Base-by-base conservation (phyloP, 257 asterid species). In the Nicotiana knightiana region DNA sequence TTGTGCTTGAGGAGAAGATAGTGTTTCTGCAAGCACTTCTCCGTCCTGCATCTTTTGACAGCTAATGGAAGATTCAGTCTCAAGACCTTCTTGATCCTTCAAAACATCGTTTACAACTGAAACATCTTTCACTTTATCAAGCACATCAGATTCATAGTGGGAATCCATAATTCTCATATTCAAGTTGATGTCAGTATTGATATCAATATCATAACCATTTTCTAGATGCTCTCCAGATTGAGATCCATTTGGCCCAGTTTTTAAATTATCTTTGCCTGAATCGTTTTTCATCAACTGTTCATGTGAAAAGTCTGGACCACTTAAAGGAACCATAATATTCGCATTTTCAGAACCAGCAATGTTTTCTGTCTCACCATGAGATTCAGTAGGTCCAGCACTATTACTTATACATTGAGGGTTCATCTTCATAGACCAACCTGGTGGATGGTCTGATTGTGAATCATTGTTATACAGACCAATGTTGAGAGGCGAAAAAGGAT, bases 401-500 rank as follows among this genome's bases (percentile, higher is more conserved):
- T 58, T 51, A 71, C 77, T 75, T 62, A 37, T 77, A 75, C 67
- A 63, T 63, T 76, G 87, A 80, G 85, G 82, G 83, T 81, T 89
- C 83, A 82, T 88, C 73, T 85, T 84, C 67, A 33, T 81, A 33
- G 76, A 82, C 85, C 86, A 83, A 83, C 85, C 82, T 86, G 89
- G 35, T 83, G 87, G 77, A 66, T 75, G 83, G 82, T 77, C 81
- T 85, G 78, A 86, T 84, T 85, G 81, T 9, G 51, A 43, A 43
- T 43, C 51, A 43, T 2, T 43, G 51, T 43, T 43, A 43, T 43
- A 9, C 17, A 86, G 82, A 83, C 89, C 93, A 83, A 84, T 70
- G 53, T 89, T 84, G 24, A 82, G 81, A 35, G 94, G 93, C 83
- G 93, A 90, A 86, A 88, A 92, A 81, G 93, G 94, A 84, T 91